Evolutionary conservation across 2,329 filamentous ascomycete species (phyloP).

Genomic region (Calonectria multiphialidica): DNA sequence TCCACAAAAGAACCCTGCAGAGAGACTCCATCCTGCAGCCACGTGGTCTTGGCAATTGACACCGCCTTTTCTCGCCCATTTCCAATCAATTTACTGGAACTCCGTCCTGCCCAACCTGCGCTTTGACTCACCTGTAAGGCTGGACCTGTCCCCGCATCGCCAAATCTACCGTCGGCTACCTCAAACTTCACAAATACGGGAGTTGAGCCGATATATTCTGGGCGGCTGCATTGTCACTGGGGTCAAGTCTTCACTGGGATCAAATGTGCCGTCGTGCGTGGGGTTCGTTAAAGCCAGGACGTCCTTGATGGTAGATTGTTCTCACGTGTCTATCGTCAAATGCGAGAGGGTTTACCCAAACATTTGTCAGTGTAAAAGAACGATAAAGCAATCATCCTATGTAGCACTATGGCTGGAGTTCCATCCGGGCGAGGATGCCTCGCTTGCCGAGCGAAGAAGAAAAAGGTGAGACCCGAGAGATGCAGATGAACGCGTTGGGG

Average conservation of each 20-base stretch:
- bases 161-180: background rate
- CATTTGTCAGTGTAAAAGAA: background rate
- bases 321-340: background rate
- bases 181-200: background rate
- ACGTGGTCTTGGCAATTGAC: background rate
- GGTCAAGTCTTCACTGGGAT: background rate
- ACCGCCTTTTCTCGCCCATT: background rate
- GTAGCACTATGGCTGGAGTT: conserved; percentile 5
- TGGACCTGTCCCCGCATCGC: background rate
- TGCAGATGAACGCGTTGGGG: background rate
- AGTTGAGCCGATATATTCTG: background rate
- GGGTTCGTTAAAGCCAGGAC: background rate
- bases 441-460: conserved; percentile 2
- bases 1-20: background rate
- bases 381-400: background rate
- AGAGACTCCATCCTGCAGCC: background rate
- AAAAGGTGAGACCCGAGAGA: background rate
- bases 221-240: background rate
- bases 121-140: background rate
- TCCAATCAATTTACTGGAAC: background rate
- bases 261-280: background rate
- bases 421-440: background rate
- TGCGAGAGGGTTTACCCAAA: background rate
- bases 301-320: background rate
- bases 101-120: background rate